Percentiles rank a stretch among this genome's conserved stretches.
Conservation (phyloP, 1,284 basidiomycete genomes). For the Papiliotrema nemorosa region DNA sequence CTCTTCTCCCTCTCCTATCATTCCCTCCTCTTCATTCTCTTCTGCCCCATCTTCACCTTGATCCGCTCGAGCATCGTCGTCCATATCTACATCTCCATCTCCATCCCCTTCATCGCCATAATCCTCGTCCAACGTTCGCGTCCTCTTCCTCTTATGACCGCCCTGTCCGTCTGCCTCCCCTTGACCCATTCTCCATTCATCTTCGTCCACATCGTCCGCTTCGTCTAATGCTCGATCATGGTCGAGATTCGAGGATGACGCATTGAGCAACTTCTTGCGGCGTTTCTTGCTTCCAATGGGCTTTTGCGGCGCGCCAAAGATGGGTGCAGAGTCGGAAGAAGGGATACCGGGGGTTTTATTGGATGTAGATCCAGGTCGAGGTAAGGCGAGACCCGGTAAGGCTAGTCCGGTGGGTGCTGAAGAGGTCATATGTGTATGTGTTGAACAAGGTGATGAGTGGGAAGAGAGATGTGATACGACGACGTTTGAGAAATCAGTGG, state of each 20-base stretch:
- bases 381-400: not conserved
- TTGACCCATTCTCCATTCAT: slow-evolving; percentile 16
- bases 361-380: not conserved
- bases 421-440: not conserved
- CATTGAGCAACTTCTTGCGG: not conserved
- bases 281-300: not conserved
- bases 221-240: slow-evolving; percentile 13
- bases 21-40: slow-evolving; percentile 8
- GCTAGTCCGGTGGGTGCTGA: not conserved
- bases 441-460: no score
- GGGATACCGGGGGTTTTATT: not conserved
- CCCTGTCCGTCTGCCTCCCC: not conserved
- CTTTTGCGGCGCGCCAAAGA: not conserved
- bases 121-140: slow-evolving; percentile 11
- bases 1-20: not conserved
- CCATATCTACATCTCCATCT: slow-evolving; percentile 12
- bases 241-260: not conserved
- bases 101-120: no score
- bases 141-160: not conserved
- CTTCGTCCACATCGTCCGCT: slow-evolving; percentile 14
- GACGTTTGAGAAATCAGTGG: no score
- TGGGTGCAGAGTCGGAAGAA: not conserved
- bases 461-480: no score
- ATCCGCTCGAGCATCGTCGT: slow-evolving; percentile 10
- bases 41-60: slow-evolving; percentile 5